Evolutionary conservation across 73 alveolate genomes (phyloP).

Genomic region (Tetrahymena thermophila): DNA sequence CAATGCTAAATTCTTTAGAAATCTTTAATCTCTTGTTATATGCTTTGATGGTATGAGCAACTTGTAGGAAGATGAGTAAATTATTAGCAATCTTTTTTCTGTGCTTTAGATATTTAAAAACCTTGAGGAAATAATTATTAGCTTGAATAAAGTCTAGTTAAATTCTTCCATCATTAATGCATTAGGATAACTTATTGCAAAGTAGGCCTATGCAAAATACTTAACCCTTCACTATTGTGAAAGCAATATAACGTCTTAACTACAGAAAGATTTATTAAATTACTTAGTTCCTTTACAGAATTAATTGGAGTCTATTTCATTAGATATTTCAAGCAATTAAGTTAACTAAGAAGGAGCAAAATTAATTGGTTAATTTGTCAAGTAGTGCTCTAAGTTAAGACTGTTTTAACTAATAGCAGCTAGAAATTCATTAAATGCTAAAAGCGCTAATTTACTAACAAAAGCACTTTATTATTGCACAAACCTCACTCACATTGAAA

Average conservation of each 20-base stretch:
- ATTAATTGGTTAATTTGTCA: background rate
- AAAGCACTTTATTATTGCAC: background rate
- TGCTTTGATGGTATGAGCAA: background rate
- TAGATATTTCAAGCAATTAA: background rate
- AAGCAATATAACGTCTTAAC: background rate
- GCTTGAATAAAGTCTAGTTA: background rate
- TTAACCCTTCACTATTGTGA: background rate
- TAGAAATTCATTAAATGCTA: background rate
- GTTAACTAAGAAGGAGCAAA: background rate
- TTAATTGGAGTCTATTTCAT: background rate
- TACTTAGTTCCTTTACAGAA: background rate
- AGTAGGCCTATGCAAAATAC: background rate
- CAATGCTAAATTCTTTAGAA: background rate
- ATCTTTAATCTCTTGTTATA: background rate
- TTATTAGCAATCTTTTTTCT: background rate
- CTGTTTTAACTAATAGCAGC: background rate
- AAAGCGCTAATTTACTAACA: background rate
- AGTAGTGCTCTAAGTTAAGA: background rate
- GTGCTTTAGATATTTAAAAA: background rate
- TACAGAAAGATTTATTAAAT: background rate
- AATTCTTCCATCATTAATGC: background rate
- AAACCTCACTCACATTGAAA: background rate
- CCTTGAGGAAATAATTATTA: background rate
- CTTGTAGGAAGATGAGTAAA: background rate
- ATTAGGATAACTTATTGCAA: background rate